Evolutionary conservation across 2,329 filamentous ascomycete genomes (phyloP).

Genomic region (Epichloe amarillans): DNA sequence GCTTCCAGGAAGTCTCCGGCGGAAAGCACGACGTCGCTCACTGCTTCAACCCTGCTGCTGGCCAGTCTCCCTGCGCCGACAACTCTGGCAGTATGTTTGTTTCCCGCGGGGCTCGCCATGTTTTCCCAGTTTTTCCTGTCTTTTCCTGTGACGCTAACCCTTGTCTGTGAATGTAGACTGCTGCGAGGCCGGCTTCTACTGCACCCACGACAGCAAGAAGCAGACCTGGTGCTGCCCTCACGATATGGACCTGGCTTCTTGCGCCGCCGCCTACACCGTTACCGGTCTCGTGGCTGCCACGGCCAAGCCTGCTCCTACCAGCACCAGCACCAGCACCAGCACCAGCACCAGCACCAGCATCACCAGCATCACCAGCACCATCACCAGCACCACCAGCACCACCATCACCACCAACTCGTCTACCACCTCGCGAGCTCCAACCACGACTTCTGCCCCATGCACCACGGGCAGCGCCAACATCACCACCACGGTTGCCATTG

Average conservation of each 20-base stretch:
- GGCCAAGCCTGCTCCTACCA: constrained; percentile 15
- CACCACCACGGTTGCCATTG: constrained; percentile 10
- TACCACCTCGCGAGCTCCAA: constrained; percentile 11
- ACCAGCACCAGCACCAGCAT: constrained; percentile 10
- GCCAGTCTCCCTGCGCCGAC: constrained; percentile 45
- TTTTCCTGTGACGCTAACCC: background rate
- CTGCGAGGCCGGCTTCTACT: constrained; percentile 49
- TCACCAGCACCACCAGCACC: constrained; percentile 13
- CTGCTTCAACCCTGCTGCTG: constrained; percentile 40
- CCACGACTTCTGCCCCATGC: constrained; percentile 15
- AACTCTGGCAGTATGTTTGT: constrained; percentile 40
- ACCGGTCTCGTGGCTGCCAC: constrained; percentile 28
- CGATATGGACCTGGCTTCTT: constrained; percentile 36
- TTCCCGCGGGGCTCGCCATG: background rate
- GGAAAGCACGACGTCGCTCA: constrained; percentile 32
- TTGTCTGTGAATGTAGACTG: constrained; percentile 30
- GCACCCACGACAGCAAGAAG: constrained; percentile 36
- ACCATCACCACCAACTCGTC: constrained; percentile 12
- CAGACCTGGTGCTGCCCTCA: constrained; percentile 50
- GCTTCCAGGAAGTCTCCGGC: constrained; percentile 36
- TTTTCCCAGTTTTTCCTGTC: no score
- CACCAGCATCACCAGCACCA: constrained; percentile 11
- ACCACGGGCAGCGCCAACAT: constrained; percentile 11
- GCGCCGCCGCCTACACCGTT: constrained; percentile 39
- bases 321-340: constrained; percentile 17